Percentiles rank a stretch among this genome's conserved stretches.
Evolutionary conservation across 495 filamentous ascomycete species (phyloP).

Genomic region (Annulohypoxylon stygium): DNA sequence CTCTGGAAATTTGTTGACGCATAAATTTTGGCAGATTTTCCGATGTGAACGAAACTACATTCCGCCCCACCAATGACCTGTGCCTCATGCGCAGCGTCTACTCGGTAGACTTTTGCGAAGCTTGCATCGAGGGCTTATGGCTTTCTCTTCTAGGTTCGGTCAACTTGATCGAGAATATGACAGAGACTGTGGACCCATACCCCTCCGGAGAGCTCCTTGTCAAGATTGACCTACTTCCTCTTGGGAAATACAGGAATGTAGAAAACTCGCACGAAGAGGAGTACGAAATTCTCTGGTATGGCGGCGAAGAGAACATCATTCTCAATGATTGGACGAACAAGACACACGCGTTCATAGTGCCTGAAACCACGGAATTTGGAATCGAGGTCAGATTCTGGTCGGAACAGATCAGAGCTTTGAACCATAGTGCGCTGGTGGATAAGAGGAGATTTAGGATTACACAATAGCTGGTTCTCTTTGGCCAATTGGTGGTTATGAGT

Average conservation of each 20-base stretch:
- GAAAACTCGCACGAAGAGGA: slow-evolving; percentile 37
- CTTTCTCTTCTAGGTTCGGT: slow-evolving; percentile 38
- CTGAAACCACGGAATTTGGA: slow-evolving; percentile 30
- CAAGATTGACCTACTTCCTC: slow-evolving; percentile 41
- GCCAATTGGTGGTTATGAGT: too few relatives aligned
- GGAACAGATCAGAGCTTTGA: slow-evolving; percentile 43
- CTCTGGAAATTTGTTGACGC: neutral
- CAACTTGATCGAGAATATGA: slow-evolving; percentile 42
- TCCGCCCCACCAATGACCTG: slow-evolving; percentile 44
- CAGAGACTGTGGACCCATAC: slow-evolving; percentile 15
- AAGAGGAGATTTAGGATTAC: slow-evolving; percentile 32
- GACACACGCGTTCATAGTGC: slow-evolving; percentile 36
- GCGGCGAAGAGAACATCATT: slow-evolving; percentile 26
- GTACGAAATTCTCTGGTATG: slow-evolving; percentile 46
- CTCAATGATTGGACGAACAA: slow-evolving; percentile 44
- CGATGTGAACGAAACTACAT: slow-evolving; percentile 35
- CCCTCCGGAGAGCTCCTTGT: slow-evolving; percentile 32
- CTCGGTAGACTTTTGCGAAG: slow-evolving; percentile 39
- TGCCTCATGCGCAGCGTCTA: slow-evolving; percentile 47
- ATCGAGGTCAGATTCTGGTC: slow-evolving; percentile 45
- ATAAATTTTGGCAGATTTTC: slow-evolving; percentile 32
- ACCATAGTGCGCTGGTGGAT: slow-evolving; percentile 23
- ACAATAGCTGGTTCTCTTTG: neutral
- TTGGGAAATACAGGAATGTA: slow-evolving; percentile 40
- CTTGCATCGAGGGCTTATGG: slow-evolving; percentile 47